A percentile compares a stretch with the other conserved stretches of the same genome.
These are phyloP conservation scores for Auricularia cornea DNA, from an alignment of 768 basidiomycete species.

Conservation along the genomic window DNA sequence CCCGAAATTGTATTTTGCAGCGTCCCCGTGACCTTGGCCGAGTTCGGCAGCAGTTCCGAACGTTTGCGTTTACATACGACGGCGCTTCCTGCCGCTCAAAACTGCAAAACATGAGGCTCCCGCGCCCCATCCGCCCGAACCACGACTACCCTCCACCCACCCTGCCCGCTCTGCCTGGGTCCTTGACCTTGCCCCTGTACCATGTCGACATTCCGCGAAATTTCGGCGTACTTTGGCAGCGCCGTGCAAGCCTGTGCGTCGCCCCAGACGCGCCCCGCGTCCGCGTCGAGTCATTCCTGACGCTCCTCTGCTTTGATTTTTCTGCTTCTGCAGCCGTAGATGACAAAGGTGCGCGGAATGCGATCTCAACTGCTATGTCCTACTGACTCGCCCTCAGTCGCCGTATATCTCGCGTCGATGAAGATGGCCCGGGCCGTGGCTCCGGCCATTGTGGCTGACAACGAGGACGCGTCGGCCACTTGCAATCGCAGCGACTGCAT, in stretches of 20 bases:
- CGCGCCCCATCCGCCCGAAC: background rate
- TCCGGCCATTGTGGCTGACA: background rate
- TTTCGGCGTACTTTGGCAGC: background rate
- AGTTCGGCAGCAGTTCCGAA: too few relatives aligned
- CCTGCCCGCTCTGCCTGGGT: background rate
- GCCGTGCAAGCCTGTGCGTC: background rate
- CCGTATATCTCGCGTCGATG: background rate
- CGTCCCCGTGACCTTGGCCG: too few relatives aligned
- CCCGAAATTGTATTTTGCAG: background rate
- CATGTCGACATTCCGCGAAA: background rate
- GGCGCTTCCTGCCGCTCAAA: too few relatives aligned
- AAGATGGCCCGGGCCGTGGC: background rate
- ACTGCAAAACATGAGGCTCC: background rate
- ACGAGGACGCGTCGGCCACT: background rate
- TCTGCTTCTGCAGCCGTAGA: background rate
- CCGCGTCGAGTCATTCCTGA: too few relatives aligned
- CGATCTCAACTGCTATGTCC: background rate
- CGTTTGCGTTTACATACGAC: too few relatives aligned
- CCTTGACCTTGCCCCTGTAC: background rate
- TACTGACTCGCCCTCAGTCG: background rate
- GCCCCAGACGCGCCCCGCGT: background rate
- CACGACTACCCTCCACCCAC: background rate
- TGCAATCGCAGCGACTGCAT: background rate
- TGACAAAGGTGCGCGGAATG: background rate
- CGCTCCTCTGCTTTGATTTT: too few relatives aligned